phyloP scores from a whole-genome alignment of 495 filamentous ascomycete species.

The Umbilicaria muhlenbergii region DNA sequence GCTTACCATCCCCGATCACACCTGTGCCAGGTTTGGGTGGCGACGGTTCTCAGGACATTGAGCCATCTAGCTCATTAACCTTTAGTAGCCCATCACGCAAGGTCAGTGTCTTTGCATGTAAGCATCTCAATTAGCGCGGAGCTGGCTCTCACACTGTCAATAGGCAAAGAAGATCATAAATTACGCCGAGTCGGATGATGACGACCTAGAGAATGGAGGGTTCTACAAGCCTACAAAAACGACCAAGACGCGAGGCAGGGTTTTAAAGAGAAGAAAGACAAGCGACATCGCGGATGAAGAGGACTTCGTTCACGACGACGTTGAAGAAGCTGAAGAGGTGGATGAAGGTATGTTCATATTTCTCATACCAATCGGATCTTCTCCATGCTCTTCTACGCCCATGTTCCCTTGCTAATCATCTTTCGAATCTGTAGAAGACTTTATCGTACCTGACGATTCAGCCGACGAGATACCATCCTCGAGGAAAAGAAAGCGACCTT shows the following conservation, averaged over 20 bases:
- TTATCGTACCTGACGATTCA: slow-evolving; percentile 65
- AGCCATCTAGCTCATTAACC: slow-evolving; percentile 3
- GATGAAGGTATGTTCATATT: slow-evolving; percentile 3
- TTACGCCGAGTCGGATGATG: slow-evolving; percentile 34
- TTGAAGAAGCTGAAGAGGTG: slow-evolving; percentile 45
- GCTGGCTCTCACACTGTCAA: background rate
- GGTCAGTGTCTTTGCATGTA: slow-evolving; percentile 11
- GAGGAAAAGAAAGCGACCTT: slow-evolving; percentile 58
- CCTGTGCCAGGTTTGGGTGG: slow-evolving; percentile 3
- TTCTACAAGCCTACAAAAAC: slow-evolving; percentile 29
- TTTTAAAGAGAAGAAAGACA: slow-evolving; percentile 35
- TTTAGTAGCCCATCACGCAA: slow-evolving; percentile 30
- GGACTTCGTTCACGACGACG: slow-evolving; percentile 42
- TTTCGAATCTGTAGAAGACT: slow-evolving; percentile 38
- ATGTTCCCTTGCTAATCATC: background rate
- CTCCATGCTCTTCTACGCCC: slow-evolving; percentile 13
- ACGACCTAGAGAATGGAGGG: slow-evolving; percentile 37
- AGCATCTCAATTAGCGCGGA: too few relatives aligned
- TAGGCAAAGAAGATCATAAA: slow-evolving; percentile 32
- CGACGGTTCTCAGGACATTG: too few relatives aligned
- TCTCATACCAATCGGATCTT: background rate
- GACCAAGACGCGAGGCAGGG: slow-evolving; percentile 18
- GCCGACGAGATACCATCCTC: slow-evolving; percentile 53
- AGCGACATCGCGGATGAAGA: slow-evolving; percentile 48
- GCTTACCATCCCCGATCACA: slow-evolving; percentile 8